Percentiles rank a stretch among this genome's conserved stretches.
Evolutionary conservation across 306 rosid species (phyloP).

Genomic region (Ammopiptanthus mongolicus): DNA sequence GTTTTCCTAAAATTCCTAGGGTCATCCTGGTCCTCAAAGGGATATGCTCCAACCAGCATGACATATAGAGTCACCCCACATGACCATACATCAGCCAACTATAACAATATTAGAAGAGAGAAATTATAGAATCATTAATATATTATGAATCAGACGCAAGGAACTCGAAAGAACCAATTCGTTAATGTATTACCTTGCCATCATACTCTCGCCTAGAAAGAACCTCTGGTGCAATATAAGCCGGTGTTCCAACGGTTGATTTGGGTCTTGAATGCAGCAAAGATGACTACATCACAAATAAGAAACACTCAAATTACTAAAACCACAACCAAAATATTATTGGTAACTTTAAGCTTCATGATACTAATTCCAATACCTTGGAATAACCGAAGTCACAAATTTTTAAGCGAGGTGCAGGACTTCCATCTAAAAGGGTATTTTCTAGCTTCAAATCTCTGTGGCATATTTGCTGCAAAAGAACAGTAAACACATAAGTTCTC

Average conservation of each 20-base stretch:
- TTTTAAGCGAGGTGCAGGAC: slow-evolving; percentile 67
- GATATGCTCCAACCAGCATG: slow-evolving; percentile 79
- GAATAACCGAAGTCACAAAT: slow-evolving; percentile 71
- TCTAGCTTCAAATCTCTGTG: slow-evolving; percentile 64
- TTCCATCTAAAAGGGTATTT: slow-evolving; percentile 64
- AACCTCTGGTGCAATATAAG: slow-evolving; percentile 69
- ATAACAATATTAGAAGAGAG: slow-evolving; percentile 5
- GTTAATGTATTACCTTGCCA: slow-evolving; percentile 44
- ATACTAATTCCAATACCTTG: slow-evolving; percentile 33
- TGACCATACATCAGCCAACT: slow-evolving; percentile 80
- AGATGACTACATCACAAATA: slow-evolving; percentile 43
- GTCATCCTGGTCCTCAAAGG: slow-evolving; percentile 78
- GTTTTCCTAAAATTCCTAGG: slow-evolving; percentile 73
- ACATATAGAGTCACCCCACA: slow-evolving; percentile 82
- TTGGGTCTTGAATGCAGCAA: slow-evolving; percentile 63
- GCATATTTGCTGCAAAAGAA: slow-evolving; percentile 52
- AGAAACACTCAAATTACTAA: not conserved
- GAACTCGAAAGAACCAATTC: not conserved
- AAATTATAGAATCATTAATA: slow-evolving; percentile 10
- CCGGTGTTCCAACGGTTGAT: slow-evolving; percentile 70
- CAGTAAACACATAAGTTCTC: not conserved
- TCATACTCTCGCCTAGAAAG: slow-evolving; percentile 59
- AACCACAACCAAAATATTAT: not conserved
- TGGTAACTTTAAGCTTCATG: not conserved
- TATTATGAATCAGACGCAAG: not conserved